phyloP scores from a whole-genome alignment of 441 rosid species.

The Erodium texanum region DNA sequence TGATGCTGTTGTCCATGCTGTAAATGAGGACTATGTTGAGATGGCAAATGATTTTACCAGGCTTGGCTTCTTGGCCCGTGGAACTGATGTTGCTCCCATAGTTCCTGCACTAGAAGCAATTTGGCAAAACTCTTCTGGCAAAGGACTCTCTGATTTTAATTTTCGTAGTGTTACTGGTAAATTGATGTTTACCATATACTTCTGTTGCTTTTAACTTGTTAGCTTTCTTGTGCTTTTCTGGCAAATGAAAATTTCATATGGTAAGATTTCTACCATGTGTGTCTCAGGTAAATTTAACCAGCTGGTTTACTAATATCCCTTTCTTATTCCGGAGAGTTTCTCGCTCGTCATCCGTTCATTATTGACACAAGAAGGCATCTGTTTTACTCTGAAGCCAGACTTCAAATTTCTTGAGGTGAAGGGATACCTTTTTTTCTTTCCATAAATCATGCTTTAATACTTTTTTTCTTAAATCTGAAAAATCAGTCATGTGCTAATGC shows the following conservation, averaged over 20 bases:
- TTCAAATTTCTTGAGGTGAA: conserved; percentile 94
- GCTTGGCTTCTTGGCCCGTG: conserved; percentile 91
- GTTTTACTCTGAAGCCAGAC: conserved; percentile 81
- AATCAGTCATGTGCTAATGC: background rate
- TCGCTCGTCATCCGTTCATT: conserved; percentile 90
- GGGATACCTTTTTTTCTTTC: background rate
- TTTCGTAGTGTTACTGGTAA: conserved; percentile 88
- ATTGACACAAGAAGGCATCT: conserved; percentile 90
- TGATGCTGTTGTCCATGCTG: conserved; percentile 97
- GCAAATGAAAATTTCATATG: conserved; percentile 5
- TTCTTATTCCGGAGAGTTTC: conserved; percentile 92
- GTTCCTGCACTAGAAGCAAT: conserved; percentile 93
- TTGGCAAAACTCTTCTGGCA: conserved; percentile 92
- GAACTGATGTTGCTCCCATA: conserved; percentile 84
- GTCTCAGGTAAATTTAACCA: conserved; percentile 76
- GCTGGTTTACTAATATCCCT: conserved; percentile 82
- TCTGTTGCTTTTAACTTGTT: background rate
- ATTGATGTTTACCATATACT: conserved; percentile 1
- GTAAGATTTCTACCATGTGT: conserved; percentile 13
- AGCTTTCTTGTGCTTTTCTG: conserved; percentile 3
- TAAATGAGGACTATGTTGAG: conserved; percentile 87
- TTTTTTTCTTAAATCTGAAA: background rate
- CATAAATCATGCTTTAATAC: background rate
- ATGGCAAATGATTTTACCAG: conserved; percentile 99
- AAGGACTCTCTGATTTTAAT: conserved; percentile 88